Percentiles rank a stretch among this genome's conserved stretches.
Evolutionary conservation across 257 asterid species (phyloP).

Genomic region (Solanum sejunctum): DNA sequence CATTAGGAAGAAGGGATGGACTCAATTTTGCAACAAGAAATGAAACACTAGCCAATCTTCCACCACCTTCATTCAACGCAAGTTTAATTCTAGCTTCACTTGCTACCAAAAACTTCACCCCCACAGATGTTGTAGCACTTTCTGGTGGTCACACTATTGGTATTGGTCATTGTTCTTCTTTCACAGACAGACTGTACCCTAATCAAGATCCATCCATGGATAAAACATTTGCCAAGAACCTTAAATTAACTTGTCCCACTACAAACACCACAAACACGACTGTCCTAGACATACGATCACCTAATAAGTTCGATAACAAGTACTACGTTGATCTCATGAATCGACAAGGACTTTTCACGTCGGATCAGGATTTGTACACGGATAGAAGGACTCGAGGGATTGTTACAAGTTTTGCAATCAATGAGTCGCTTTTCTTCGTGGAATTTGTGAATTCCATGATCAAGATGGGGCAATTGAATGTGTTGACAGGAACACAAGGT

Average conservation of each 20-base stretch:
- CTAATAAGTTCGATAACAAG: constrained; percentile 41
- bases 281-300: constrained; percentile 41
- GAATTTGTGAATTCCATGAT: constrained; percentile 34
- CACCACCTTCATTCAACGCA: constrained; percentile 46
- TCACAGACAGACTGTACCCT: constrained; percentile 60
- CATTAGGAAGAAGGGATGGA: constrained; percentile 59
- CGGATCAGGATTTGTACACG: constrained; percentile 66
- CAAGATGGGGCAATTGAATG: constrained; percentile 56
- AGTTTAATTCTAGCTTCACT: constrained; percentile 28
- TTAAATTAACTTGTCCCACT: constrained; percentile 33
- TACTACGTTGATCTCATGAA: constrained; percentile 63
- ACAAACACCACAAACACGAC: constrained; percentile 29
- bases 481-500: constrained; percentile 46
- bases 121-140: constrained; percentile 59
- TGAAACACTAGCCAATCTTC: constrained; percentile 45
- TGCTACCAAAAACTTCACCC: constrained; percentile 28
- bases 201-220: constrained; percentile 53
- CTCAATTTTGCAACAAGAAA: constrained; percentile 25
- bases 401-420: constrained; percentile 36
- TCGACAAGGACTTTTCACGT: constrained; percentile 58
- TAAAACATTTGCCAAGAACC: constrained; percentile 34
- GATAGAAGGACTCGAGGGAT: constrained; percentile 37
- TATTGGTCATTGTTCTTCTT: constrained; percentile 38
- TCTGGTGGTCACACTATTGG: constrained; percentile 91
- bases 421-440: constrained; percentile 35